Percentiles rank a stretch among this genome's conserved stretches.
Evolutionary conservation across 805 yeast species (phyloP).

Genomic region (Hanseniaspora lachancei): DNA sequence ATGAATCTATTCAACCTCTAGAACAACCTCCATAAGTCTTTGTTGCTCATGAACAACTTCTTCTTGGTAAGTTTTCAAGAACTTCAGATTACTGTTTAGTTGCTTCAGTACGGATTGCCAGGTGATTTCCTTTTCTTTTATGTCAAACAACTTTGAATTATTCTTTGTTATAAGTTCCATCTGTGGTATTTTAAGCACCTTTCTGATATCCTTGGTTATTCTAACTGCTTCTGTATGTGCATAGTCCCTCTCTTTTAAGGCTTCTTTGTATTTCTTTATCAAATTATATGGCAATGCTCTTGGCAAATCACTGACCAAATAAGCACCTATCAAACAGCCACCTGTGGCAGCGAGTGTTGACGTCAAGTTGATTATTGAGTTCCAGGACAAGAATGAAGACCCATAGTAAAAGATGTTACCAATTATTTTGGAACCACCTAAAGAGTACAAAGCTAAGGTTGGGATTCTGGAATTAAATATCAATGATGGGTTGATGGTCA

Average conservation of each 20-base stretch:
- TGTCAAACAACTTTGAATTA: conserved; percentile 10
- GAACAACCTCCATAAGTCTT: conserved; percentile 3
- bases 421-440: conserved; percentile 32
- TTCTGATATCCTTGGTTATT: conserved; percentile 67
- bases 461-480: conserved; percentile 27
- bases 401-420: conserved; percentile 28
- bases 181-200: conserved; percentile 67
- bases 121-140: conserved; percentile 22
- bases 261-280: conserved; percentile 53
- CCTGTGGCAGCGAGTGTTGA: conserved; percentile 42
- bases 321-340: conserved; percentile 42
- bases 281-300: conserved; percentile 76
- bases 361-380: conserved; percentile 34
- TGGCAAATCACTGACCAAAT: conserved; percentile 69
- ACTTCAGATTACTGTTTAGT: conserved; percentile 19
- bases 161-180: conserved; percentile 53
- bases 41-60: conserved; percentile 16
- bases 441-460: conserved; percentile 25
- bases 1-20: background rate
- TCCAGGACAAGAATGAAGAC: conserved; percentile 28
- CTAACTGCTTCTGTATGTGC: conserved; percentile 66
- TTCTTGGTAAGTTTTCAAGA: conserved; percentile 21
- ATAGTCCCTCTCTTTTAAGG: conserved; percentile 58
- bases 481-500: conserved; percentile 21
- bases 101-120: conserved; percentile 18